Percentiles rank a stretch among this genome's conserved stretches.
Conservation (phyloP, 805 yeast genomes). For the Barnettozyma pratensis region DNA sequence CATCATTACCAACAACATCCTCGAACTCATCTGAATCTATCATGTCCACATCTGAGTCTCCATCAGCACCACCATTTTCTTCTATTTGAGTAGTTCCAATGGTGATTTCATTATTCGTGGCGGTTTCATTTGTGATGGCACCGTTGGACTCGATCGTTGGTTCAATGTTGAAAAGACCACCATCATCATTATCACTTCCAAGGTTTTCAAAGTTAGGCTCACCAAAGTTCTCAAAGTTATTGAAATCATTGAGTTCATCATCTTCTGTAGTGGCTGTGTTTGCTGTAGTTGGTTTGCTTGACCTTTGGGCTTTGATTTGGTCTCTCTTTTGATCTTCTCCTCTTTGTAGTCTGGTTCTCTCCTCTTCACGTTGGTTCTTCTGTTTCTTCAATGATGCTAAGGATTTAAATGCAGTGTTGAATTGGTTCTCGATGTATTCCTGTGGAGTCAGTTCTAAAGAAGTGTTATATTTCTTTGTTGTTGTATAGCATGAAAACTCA, state of each 20-base stretch:
- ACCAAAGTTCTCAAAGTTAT: constrained; percentile 26
- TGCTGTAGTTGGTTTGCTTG: not conserved
- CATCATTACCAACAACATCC: not conserved
- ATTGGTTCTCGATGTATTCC: constrained; percentile 28
- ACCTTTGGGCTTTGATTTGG: constrained; percentile 3
- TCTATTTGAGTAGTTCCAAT: not conserved
- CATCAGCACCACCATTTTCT: not conserved
- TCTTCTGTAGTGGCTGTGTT: not conserved
- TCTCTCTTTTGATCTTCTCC: constrained; percentile 12
- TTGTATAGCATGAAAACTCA: constrained; percentile 12
- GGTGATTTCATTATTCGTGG: no score
- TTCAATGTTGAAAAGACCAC: not conserved
- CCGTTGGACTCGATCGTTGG: no score
- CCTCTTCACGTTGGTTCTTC: constrained; percentile 26
- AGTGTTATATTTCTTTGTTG: constrained; percentile 1
- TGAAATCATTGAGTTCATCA: constrained; percentile 27
- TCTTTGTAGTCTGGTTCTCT: constrained; percentile 15
- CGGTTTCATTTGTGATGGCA: not conserved
- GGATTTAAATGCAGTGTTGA: constrained; percentile 26
- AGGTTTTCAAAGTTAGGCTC: constrained; percentile 24
- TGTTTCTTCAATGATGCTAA: constrained; percentile 30
- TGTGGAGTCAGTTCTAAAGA: constrained; percentile 17
- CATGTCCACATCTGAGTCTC: not conserved
- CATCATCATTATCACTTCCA: constrained; percentile 26
- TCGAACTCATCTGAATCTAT: not conserved